Evolutionary conservation across 306 rosid genomes (phyloP).

Genomic region (Senna siamea): DNA sequence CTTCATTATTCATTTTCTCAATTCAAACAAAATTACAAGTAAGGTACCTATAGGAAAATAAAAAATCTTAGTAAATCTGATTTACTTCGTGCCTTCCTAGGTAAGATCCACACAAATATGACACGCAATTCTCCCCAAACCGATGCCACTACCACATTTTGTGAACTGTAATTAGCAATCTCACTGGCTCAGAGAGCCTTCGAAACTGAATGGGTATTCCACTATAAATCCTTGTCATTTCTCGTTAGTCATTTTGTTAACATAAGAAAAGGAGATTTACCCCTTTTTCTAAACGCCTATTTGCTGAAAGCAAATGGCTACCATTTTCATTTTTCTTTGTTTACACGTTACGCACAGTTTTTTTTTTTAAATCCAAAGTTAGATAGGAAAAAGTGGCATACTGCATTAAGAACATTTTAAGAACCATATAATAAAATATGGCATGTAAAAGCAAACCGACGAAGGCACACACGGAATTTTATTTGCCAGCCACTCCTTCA

Average conservation of each 20-base stretch:
- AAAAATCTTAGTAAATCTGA: too few relatives aligned
- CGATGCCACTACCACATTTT: neutral
- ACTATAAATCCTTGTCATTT: slow-evolving; percentile 9
- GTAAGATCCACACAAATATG: neutral
- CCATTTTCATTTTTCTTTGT: slow-evolving; percentile 21
- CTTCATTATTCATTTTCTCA: too few relatives aligned
- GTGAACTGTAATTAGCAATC: neutral
- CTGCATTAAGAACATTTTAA: neutral
- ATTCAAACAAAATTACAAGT: too few relatives aligned
- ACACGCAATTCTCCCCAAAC: neutral
- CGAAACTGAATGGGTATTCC: too few relatives aligned
- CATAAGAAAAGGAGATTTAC: slow-evolving; percentile 1
- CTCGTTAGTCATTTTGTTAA: too few relatives aligned
- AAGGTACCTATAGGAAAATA: too few relatives aligned
- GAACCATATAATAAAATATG: neutral
- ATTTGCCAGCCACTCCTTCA: neutral
- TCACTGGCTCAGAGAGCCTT: too few relatives aligned
- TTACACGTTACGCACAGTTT: neutral
- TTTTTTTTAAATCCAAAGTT: neutral
- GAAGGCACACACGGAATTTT: slow-evolving; percentile 2
- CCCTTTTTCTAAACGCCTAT: slow-evolving; percentile 10
- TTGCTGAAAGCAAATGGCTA: neutral
- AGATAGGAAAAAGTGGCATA: neutral
- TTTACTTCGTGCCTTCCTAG: neutral
- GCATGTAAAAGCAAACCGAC: slow-evolving; percentile 3